A percentile compares a stretch with the other conserved stretches of the same genome.
These are phyloP conservation scores for Aspergillus biplanus DNA, from an alignment of 495 filamentous ascomycete species.

Conservation along the genomic window DNA sequence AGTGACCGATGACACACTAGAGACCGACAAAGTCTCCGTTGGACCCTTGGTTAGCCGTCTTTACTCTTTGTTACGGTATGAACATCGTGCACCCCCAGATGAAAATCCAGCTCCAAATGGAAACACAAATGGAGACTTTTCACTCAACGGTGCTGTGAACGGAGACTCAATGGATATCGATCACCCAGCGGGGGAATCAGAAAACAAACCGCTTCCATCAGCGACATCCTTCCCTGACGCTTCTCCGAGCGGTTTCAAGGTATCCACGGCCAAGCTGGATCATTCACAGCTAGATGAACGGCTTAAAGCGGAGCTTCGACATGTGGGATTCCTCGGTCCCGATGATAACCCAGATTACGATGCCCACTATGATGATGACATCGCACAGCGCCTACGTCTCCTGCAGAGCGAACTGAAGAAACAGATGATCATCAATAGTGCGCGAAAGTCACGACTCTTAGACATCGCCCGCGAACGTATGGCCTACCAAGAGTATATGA, in stretches of 20 bases:
- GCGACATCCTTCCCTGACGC: conserved; percentile 80
- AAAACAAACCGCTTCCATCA: conserved; percentile 59
- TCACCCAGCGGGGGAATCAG: conserved; percentile 43
- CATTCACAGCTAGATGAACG: conserved; percentile 86
- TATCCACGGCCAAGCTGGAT: conserved; percentile 67
- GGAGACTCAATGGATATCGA: conserved; percentile 60
- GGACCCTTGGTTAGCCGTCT: conserved; percentile 86
- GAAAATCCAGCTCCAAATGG: conserved; percentile 57
- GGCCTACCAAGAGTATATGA: conserved; percentile 93
- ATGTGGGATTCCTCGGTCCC: conserved; percentile 83
- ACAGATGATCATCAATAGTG: conserved; percentile 82
- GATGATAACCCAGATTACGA: conserved; percentile 78
- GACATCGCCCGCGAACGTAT: conserved; percentile 88
- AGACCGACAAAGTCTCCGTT: conserved; percentile 88
- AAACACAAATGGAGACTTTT: conserved; percentile 54
- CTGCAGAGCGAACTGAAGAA: conserved; percentile 82
- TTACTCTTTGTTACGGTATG: conserved; percentile 79
- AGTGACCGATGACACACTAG: conserved; percentile 80
- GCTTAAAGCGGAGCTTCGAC: conserved; percentile 86
- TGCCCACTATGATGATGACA: conserved; percentile 90
- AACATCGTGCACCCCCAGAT: conserved; percentile 65
- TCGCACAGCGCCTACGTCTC: conserved; percentile 83
- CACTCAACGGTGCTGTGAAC: conserved; percentile 47
- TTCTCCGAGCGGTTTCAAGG: conserved; percentile 59
- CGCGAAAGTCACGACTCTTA: conserved; percentile 81